Evolutionary conservation across 805 yeast species (phyloP).

Genomic region (Ogataea corticis): DNA sequence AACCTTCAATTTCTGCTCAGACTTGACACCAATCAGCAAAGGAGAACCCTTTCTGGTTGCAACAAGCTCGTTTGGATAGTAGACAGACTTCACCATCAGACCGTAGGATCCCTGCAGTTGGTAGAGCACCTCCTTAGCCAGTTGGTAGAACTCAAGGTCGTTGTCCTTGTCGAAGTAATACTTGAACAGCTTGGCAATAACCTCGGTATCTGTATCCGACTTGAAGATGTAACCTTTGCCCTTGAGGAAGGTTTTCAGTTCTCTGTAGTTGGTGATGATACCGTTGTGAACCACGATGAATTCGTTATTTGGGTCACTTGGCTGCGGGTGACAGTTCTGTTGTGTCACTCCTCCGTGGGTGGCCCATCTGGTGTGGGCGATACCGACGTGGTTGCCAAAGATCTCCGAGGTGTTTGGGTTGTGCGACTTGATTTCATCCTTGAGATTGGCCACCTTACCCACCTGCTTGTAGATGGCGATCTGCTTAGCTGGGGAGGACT

Average conservation of each 20-base stretch:
- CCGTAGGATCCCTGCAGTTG: slow-evolving; percentile 99
- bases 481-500: slow-evolving; percentile 48
- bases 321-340: slow-evolving; percentile 92
- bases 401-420: slow-evolving; percentile 59
- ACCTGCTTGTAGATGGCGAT: slow-evolving; percentile 76
- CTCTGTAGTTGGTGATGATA: slow-evolving; percentile 94
- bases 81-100: slow-evolving; percentile 84
- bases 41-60: slow-evolving; percentile 99
- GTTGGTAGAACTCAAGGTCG: slow-evolving; percentile 83
- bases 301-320: slow-evolving; percentile 80
- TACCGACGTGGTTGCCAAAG: slow-evolving; percentile 87
- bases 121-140: slow-evolving; percentile 87
- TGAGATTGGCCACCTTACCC: slow-evolving; percentile 87
- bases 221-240: slow-evolving; percentile 82
- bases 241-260: slow-evolving; percentile 75
- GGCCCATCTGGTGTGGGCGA: slow-evolving; percentile 99
- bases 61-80: slow-evolving; percentile 92
- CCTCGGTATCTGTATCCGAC: slow-evolving; percentile 96
- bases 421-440: slow-evolving; percentile 53
- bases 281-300: slow-evolving; percentile 97
- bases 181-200: slow-evolving; percentile 93
- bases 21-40: slow-evolving; percentile 92
- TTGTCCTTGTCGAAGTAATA: slow-evolving; percentile 81
- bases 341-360: slow-evolving; percentile 94
- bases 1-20: slow-evolving; percentile 91